Conservation (phyloP, 768 basidiomycete genomes). For the Tubosaeta sp. region DNA sequence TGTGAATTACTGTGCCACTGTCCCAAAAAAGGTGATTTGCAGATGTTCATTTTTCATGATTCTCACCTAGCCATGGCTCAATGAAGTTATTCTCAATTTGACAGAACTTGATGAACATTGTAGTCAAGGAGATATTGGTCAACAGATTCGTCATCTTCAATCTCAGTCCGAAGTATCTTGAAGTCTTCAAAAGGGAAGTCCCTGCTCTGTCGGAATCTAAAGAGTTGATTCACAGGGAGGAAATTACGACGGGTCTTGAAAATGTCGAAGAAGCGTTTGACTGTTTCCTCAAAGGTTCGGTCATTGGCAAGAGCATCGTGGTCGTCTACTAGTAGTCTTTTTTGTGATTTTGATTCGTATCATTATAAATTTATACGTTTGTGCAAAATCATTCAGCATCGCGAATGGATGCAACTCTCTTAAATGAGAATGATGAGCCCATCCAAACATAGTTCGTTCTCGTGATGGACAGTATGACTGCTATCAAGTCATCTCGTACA, state of each 20-base stretch:
- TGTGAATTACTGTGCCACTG: too few relatives aligned
- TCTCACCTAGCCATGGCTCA: not conserved
- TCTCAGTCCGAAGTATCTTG: slow-evolving; percentile 31
- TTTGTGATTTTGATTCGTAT: not conserved
- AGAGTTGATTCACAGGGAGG: slow-evolving; percentile 44
- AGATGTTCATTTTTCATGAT: not conserved
- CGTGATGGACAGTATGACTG: not conserved
- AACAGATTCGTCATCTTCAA: slow-evolving; percentile 40
- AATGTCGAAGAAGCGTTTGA: slow-evolving; percentile 9
- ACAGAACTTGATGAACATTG: slow-evolving; percentile 5
- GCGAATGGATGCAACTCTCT: not conserved
- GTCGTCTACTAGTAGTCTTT: not conserved
- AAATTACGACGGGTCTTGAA: slow-evolving; percentile 43
- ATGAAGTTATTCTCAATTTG: too few relatives aligned
- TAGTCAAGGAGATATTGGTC: slow-evolving; percentile 40
- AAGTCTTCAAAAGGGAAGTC: slow-evolving; percentile 40
- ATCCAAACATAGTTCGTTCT: not conserved
- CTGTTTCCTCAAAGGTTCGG: not conserved
- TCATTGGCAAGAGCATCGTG: slow-evolving; percentile 7
- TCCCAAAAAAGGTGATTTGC: too few relatives aligned
- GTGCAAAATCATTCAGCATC: too few relatives aligned
- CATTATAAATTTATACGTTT: not conserved
- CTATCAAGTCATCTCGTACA: slow-evolving; percentile 12
- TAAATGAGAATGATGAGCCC: not conserved
- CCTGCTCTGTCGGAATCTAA: slow-evolving; percentile 40